A percentile compares a stretch with the other conserved stretches of the same genome.
These are phyloP conservation scores for Artemisia annua DNA, from an alignment of 129 eudicot species.

Conservation along the genomic window DNA sequence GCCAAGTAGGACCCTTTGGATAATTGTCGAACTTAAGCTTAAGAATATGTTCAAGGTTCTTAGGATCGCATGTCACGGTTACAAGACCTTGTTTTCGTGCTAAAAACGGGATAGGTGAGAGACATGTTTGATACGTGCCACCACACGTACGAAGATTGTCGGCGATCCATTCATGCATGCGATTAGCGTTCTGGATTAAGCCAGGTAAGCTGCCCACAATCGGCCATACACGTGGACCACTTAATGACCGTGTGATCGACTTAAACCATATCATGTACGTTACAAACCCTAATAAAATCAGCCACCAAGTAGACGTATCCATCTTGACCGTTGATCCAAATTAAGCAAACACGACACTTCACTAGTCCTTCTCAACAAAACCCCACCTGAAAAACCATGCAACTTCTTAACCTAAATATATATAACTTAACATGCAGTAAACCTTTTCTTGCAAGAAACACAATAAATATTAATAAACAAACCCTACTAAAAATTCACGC, in stretches of 20 bases:
- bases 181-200: constrained; percentile 47
- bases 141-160: constrained; percentile 62
- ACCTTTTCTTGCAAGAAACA: background rate
- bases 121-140: constrained; percentile 74
- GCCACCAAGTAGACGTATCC: constrained; percentile 45
- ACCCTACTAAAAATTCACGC: too few relatives aligned
- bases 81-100: constrained; percentile 73
- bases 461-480: background rate
- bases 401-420: constrained; percentile 11
- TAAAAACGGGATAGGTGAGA: constrained; percentile 48
- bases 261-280: constrained; percentile 57
- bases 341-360: background rate
- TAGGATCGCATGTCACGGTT: constrained; percentile 80
- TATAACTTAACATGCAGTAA: background rate
- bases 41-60: constrained; percentile 64
- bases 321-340: constrained; percentile 17
- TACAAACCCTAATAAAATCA: constrained; percentile 33
- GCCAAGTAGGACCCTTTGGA: constrained; percentile 85
- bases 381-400: constrained; percentile 34
- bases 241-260: constrained; percentile 41
- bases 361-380: background rate
- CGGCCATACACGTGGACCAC: constrained; percentile 74
- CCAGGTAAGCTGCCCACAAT: constrained; percentile 65
- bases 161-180: constrained; percentile 75
- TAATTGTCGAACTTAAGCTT: constrained; percentile 64